Conservation (phyloP, 2,329 filamentous ascomycete genomes). For the Ophiostoma pallidulum region DNA sequence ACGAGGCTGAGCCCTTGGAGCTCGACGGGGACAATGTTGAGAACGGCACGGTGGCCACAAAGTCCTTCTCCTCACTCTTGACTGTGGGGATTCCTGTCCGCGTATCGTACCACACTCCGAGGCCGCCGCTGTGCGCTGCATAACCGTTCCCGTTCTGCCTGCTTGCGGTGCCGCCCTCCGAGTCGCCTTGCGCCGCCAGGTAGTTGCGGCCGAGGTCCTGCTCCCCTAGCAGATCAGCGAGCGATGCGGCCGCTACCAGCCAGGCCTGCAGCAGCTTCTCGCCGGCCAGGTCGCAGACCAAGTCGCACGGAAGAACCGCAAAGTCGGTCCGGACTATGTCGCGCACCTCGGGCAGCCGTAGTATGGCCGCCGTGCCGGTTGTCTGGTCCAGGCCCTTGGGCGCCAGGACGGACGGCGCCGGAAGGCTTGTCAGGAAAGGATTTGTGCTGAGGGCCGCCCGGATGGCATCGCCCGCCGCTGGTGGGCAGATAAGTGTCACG, state of each 20-base stretch:
- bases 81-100: conserved; percentile 57
- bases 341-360: conserved; percentile 75
- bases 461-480: conserved; percentile 56
- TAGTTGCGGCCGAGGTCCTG: conserved; percentile 10
- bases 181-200: background rate
- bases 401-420: conserved; percentile 65
- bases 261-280: conserved; percentile 79
- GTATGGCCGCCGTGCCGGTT: conserved; percentile 80
- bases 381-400: conserved; percentile 69
- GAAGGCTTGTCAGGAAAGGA: conserved; percentile 64
- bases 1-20: conserved; percentile 29
- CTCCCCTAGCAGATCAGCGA: conserved; percentile 51
- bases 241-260: conserved; percentile 73
- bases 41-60: conserved; percentile 69
- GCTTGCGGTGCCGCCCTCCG: conserved; percentile 16
- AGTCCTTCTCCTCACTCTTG: conserved; percentile 90
- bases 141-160: conserved; percentile 20
- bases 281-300: conserved; percentile 82
- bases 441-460: conserved; percentile 64
- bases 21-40: conserved; percentile 27
- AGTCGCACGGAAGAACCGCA: conserved; percentile 81
- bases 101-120: conserved; percentile 88
- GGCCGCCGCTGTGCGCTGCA: conserved; percentile 55
- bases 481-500: conserved; percentile 55
- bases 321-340: conserved; percentile 77